Percentiles rank a stretch among this genome's conserved stretches.
Evolutionary conservation across 106 monocot species (phyloP).

Genomic region (Acorus gramineus): DNA sequence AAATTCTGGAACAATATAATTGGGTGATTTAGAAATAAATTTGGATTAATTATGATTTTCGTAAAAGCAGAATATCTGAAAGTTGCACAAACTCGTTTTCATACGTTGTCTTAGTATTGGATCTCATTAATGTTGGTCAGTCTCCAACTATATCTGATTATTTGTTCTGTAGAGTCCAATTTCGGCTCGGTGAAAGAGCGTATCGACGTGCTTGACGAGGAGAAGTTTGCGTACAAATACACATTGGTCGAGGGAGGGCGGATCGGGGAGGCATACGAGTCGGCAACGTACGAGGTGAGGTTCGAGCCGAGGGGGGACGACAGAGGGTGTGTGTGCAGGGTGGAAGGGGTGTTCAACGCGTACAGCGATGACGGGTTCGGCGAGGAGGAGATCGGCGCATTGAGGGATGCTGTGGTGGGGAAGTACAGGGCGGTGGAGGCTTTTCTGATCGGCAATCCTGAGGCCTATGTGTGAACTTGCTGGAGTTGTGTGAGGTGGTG

Average conservation of each 20-base stretch:
- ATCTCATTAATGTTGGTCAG: too few species aligned
- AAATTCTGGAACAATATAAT: too few species aligned
- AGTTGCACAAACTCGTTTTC: too few species aligned
- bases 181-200: conserved; percentile 6
- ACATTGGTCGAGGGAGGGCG: conserved; percentile 7
- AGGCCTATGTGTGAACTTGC: too few species aligned
- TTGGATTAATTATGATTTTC: too few species aligned
- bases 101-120: too few species aligned
- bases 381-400: not conserved
- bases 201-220: conserved; percentile 9
- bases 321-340: conserved; percentile 3
- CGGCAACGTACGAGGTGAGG: conserved; percentile 2
- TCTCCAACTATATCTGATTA: too few species aligned
- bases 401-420: not conserved
- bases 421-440: conserved; percentile 15
- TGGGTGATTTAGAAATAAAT: too few species aligned
- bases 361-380: conserved; percentile 4
- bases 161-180: too few species aligned
- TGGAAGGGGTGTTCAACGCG: not conserved
- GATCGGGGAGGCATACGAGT: conserved; percentile 4
- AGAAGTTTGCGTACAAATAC: conserved; percentile 10
- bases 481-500: too few species aligned
- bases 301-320: not conserved
- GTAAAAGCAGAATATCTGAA: too few species aligned
- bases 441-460: conserved; percentile 11